Evolutionary conservation across 345 rosid genomes (phyloP).

Genomic region (Aurinia saxatilis): DNA sequence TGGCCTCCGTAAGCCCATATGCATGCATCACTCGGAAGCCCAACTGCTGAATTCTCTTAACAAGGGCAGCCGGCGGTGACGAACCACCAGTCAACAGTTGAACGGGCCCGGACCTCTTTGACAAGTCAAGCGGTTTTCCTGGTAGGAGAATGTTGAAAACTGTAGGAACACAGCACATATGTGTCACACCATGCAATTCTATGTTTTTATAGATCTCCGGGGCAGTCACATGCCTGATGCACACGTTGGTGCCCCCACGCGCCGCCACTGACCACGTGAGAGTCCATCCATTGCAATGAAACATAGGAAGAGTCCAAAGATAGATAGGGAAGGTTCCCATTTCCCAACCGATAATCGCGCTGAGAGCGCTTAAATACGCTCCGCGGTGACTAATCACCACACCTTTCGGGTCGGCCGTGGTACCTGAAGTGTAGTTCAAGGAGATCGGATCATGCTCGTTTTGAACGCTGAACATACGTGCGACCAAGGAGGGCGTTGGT

Average conservation of each 20-base stretch:
- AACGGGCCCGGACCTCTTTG: constrained; percentile 34
- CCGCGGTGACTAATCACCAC: constrained; percentile 80
- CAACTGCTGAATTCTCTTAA: constrained; percentile 39
- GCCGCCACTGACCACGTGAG: constrained; percentile 77
- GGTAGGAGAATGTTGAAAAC: constrained; percentile 38
- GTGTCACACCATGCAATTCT: constrained; percentile 50
- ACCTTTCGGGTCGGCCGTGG: constrained; percentile 76
- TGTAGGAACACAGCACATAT: constrained; percentile 76
- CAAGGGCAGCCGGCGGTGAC: constrained; percentile 50
- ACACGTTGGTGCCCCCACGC: constrained; percentile 70
- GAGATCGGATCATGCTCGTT: constrained; percentile 69
- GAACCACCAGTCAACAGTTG: constrained; percentile 71
- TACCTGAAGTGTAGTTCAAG: constrained; percentile 75
- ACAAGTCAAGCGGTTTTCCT: constrained; percentile 25
- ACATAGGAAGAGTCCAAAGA: constrained; percentile 89
- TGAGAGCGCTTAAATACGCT: constrained; percentile 54
- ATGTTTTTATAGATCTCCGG: constrained; percentile 47
- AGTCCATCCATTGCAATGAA: constrained; percentile 86
- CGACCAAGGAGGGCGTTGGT: constrained; percentile 8
- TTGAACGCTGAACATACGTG: constrained; percentile 18
- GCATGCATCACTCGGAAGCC: constrained; percentile 68
- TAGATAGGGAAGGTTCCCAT: constrained; percentile 43
- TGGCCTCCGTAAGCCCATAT: constrained; percentile 74
- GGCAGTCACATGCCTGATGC: constrained; percentile 50
- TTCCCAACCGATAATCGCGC: constrained; percentile 39